Base-by-base conservation (phyloP, 208 protist species). In the Wallacemonas sp. region DNA sequence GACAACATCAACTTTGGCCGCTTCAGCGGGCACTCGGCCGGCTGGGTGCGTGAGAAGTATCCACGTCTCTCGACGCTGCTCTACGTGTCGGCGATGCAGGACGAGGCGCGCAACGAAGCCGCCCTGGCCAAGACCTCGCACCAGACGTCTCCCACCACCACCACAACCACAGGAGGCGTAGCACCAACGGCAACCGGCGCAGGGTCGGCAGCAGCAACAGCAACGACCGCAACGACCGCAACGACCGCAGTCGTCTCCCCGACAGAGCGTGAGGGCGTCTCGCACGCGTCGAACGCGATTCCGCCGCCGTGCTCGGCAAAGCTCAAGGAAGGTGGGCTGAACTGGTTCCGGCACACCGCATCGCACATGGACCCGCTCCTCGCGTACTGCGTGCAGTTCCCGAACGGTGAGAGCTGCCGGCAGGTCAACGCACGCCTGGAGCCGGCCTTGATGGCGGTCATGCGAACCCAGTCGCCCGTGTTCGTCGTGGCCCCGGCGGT, bases 371-470 rank as follows among this genome's bases (percentile, higher is more conserved):
- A 91, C 58, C 84, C 85, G 14, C 70, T 70, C 1, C 68, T 92
- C 1, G 74, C 68, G 38, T 95, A 92, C 68, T 87, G 83, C 70
- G 81, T 88, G 61, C 85, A 90, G 61, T 90, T 95, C 52, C 87
- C 90, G 6, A 90, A 87, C 56, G 90, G 90, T 4, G 90, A 95
- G 74, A 90, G 84, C 72, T 95, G 69, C 61, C 80, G 87, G 23
- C 90, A 95, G 74, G 85, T 95, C 36, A 93, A 90, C 63, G 83
- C 87, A 44, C 84, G 90, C 3, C 72, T 95, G n/a, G 90, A 95
- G 68, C 82, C 84, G 14, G 90, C 79, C 32, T 39, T 95, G 36
- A 95, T 95, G 90, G 85, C 87, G 16, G 81, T 93, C 23, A 92
- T 93, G 90, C 80, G 90, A 4, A 81, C 84, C 24, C 80, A 87